A percentile compares a stretch with the other conserved stretches of the same genome.
These are phyloP conservation scores for Petunia axillaris DNA, from an alignment of 257 asterid genomes.

Conservation along the genomic window DNA sequence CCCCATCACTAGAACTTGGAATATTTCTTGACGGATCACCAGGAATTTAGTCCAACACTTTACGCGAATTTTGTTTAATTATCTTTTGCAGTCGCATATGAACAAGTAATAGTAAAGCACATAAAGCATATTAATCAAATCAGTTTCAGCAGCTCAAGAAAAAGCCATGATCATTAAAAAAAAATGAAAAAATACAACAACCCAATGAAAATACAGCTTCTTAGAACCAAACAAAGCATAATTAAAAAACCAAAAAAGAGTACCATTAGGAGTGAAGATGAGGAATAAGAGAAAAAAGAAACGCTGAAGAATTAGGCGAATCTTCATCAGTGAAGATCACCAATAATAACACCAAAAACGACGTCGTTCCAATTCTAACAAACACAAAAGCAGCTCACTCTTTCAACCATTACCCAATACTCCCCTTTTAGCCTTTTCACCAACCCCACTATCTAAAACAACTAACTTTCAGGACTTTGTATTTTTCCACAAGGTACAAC, in stretches of 20 bases:
- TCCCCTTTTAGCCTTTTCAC: neutral
- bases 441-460: slow-evolving; percentile 22
- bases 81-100: neutral
- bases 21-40: too few relatives aligned
- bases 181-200: neutral
- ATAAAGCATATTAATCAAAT: slow-evolving; percentile 16
- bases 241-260: neutral
- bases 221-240: neutral
- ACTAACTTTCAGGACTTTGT: neutral
- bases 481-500: neutral
- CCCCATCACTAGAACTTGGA: too few relatives aligned
- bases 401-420: neutral
- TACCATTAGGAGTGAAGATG: slow-evolving; percentile 16
- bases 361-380: neutral
- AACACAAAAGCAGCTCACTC: neutral
- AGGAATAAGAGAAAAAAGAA: slow-evolving; percentile 8
- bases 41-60: too few relatives aligned
- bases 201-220: neutral
- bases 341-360: neutral
- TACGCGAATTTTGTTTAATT: too few relatives aligned
- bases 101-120: neutral
- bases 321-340: slow-evolving; percentile 1
- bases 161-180: neutral
- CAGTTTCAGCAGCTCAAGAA: slow-evolving; percentile 8
- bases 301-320: neutral